Conservation (phyloP, 768 basidiomycete species). For the Collybia sp. region DNA sequence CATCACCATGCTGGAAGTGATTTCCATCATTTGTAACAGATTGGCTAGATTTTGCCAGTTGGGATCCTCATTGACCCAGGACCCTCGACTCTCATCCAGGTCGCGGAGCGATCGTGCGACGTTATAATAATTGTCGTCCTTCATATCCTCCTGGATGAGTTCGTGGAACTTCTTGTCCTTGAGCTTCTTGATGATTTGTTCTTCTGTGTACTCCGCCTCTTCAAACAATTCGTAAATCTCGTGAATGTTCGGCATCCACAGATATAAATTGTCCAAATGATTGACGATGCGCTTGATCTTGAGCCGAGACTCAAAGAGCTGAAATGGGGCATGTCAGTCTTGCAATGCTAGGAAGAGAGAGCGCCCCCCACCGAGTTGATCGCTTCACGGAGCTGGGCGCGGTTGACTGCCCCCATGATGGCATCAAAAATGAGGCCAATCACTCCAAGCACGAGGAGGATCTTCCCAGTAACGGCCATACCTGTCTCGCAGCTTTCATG, state of each 20-base stretch:
- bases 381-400: conserved; percentile 6
- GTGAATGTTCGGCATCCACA: conserved; percentile 7
- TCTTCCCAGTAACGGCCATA: conserved; percentile 7
- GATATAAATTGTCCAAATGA: conserved; percentile 3
- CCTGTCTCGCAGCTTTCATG: conserved; percentile 1
- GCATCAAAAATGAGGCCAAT: conserved; percentile 9
- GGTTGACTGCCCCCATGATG: conserved; percentile 8
- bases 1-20: too few relatives aligned
- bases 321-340: too few relatives aligned
- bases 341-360: too few relatives aligned
- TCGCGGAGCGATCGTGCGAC: too few relatives aligned
- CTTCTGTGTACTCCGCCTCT: conserved; percentile 7
- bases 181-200: conserved; percentile 9
- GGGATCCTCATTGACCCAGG: too few relatives aligned
- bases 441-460: conserved; percentile 5
- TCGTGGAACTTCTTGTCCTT: conserved; percentile 7
- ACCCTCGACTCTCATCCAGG: too few relatives aligned
- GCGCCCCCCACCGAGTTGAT: conserved; percentile 2
- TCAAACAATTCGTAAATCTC: conserved; percentile 10
- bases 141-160: conserved; percentile 3
- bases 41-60: too few relatives aligned
- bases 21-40: too few relatives aligned
- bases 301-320: conserved; percentile 10
- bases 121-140: too few relatives aligned
- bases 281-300: conserved; percentile 5